Evolutionary conservation across 192 early-diverging fungal species (phyloP), one percentile per base, ranked within the genome.

Genomic region (Helicostylum pulchrum): DNA sequence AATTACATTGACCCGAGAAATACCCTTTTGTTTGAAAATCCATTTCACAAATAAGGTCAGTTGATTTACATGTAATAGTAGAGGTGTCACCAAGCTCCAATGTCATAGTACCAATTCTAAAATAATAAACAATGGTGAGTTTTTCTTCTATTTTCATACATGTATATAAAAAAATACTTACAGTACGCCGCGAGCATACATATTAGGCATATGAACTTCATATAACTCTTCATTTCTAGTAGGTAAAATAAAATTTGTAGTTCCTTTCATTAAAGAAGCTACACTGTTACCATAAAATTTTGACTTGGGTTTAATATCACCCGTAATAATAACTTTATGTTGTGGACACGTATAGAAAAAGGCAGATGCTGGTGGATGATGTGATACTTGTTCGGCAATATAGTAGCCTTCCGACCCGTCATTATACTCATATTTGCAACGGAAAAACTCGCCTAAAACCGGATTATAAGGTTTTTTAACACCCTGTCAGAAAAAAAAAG

Each of bases 401-500:
- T 90, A 94, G 61, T 79, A 90, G 17, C 90, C 88, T 47, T 85
- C 77, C 36, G 90, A 83, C 2, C 72, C 74, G 70, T 93, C 87
- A 10, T 75, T 52, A 53, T 88, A 92, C 59, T 80, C 72, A 81
- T 87, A 95, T 59, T 82, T 75, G 49, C 91, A 92, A 20, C 88
- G 87, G 77, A 96, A 96, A 19, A 89, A 81, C 76, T 98, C 96
- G 39, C 94, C 94, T 31, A 98, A 80, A 19, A 94, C 85, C 19
- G 96, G 94, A 53, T 96, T 96, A 77, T 94, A 98, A 2, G 96
- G 94, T 72, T 98, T 98, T 65, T 92, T 90, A 6, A 98, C 87
- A 45, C 94, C 90, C 87, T 88, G 66, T 31, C 5, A 32, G 11
- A 15, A 53, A 31, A 31, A 34, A 10, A 44, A 47, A 39, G 10